Evolutionary conservation across 345 rosid species (phyloP).

Genomic region (Mallotus nudiflorus): DNA sequence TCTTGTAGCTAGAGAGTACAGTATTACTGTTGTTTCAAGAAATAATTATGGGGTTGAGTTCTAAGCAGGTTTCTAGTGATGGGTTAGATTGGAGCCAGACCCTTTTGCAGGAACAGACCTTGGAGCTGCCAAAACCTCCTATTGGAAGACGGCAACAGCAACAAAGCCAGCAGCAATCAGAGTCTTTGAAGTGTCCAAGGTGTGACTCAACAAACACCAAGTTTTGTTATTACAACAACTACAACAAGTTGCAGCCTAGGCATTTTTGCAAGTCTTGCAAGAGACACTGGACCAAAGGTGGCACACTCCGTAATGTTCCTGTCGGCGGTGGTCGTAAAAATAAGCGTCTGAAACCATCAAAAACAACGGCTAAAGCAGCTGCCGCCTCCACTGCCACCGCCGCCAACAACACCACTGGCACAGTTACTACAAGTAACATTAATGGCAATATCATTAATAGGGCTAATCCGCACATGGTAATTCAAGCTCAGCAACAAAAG

Average conservation of each 20-base stretch:
- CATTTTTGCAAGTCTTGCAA: slow-evolving; percentile 89
- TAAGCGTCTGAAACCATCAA: slow-evolving; percentile 50
- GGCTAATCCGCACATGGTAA: slow-evolving; percentile 19
- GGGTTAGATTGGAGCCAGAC: slow-evolving; percentile 49
- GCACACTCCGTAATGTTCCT: slow-evolving; percentile 83
- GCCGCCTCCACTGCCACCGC: too few relatives aligned
- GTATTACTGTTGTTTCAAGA: slow-evolving; percentile 7
- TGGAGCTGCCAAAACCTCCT: slow-evolving; percentile 37
- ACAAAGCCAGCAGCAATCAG: slow-evolving; percentile 37
- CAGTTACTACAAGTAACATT: not conserved
- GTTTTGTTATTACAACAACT: slow-evolving; percentile 92
- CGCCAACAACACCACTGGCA: not conserved
- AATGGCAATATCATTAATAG: slow-evolving; percentile 11
- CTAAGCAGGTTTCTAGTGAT: slow-evolving; percentile 46
- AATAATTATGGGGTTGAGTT: slow-evolving; percentile 48
- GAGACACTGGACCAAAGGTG: slow-evolving; percentile 97
- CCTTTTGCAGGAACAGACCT: slow-evolving; percentile 39
- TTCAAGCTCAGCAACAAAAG: slow-evolving; percentile 29
- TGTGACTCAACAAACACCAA: slow-evolving; percentile 88
- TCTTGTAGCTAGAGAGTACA: too few relatives aligned
- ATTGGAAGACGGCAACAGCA: slow-evolving; percentile 31
- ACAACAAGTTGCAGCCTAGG: slow-evolving; percentile 86
- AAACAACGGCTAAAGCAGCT: slow-evolving; percentile 4
- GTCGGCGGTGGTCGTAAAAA: slow-evolving; percentile 86
- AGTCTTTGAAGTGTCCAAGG: slow-evolving; percentile 81